Percentiles rank a stretch among this genome's conserved stretches.
phyloP scores from a whole-genome alignment of 768 basidiomycete genomes.

The Trametes punicea region DNA sequence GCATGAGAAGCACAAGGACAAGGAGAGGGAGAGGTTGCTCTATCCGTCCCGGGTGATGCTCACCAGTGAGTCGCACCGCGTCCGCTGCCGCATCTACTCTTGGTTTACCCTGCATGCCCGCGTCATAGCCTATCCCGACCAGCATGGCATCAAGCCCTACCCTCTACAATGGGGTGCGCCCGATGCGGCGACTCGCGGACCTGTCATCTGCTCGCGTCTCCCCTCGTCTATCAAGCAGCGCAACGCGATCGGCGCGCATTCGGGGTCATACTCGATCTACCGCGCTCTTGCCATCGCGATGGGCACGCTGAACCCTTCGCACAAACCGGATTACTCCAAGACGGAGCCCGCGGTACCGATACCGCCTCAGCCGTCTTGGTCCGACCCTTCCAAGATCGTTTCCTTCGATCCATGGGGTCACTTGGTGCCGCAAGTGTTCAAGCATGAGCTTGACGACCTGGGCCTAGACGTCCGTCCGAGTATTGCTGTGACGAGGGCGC shows the following conservation, averaged over 20 bases:
- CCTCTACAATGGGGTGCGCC: slow-evolving; percentile 80
- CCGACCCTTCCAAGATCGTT: slow-evolving; percentile 75
- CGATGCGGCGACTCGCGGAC: slow-evolving; percentile 66
- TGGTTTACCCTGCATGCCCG: slow-evolving; percentile 1
- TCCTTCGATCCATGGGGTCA: slow-evolving; percentile 95
- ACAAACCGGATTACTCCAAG: slow-evolving; percentile 77
- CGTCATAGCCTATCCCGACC: slow-evolving; percentile 76
- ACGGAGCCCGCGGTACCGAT: slow-evolving; percentile 85
- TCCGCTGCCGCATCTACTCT: not conserved
- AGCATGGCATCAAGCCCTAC: slow-evolving; percentile 81
- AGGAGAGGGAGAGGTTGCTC: slow-evolving; percentile 66
- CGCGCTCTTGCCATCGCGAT: slow-evolving; percentile 91
- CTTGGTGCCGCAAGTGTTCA: slow-evolving; percentile 71
- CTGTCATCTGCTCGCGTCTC: slow-evolving; percentile 85
- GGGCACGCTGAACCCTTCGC: slow-evolving; percentile 72
- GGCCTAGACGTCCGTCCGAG: slow-evolving; percentile 88
- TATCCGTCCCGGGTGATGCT: slow-evolving; percentile 84
- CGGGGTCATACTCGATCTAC: slow-evolving; percentile 93
- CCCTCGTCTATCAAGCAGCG: slow-evolving; percentile 81
- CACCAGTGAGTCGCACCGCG: slow-evolving; percentile 59
- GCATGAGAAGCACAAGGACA: slow-evolving; percentile 37
- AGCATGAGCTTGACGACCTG: slow-evolving; percentile 52
- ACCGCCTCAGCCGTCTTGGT: slow-evolving; percentile 77
- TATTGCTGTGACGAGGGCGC: slow-evolving; percentile 89
- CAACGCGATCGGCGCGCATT: slow-evolving; percentile 92